Percentiles rank a stretch among this genome's conserved stretches.
phyloP scores from a whole-genome alignment of 2,329 filamentous ascomycete genomes.

The Penicillium sclerotigenum region DNA sequence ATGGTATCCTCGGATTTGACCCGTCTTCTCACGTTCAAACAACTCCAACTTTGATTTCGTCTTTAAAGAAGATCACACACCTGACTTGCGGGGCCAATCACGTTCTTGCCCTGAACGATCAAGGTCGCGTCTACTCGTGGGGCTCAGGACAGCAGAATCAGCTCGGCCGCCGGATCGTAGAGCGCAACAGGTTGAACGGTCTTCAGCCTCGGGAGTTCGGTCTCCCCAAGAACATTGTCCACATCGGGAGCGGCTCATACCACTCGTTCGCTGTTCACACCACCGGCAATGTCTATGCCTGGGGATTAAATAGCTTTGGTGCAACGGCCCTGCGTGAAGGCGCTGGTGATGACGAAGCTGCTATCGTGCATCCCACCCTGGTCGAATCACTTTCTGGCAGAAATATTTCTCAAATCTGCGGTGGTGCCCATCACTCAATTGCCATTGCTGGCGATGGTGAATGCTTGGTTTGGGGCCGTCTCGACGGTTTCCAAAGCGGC shows the following conservation, averaged over 20 bases:
- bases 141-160: slow-evolving; percentile 67
- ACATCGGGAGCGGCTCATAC: slow-evolving; percentile 69
- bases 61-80: slow-evolving; percentile 54
- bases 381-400: slow-evolving; percentile 63
- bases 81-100: slow-evolving; percentile 58
- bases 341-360: slow-evolving; percentile 66
- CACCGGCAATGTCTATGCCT: slow-evolving; percentile 69
- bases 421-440: slow-evolving; percentile 72
- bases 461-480: slow-evolving; percentile 58
- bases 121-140: slow-evolving; percentile 61
- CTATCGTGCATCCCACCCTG: slow-evolving; percentile 67
- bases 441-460: slow-evolving; percentile 54
- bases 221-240: slow-evolving; percentile 57
- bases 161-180: slow-evolving; percentile 62
- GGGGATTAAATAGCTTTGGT: slow-evolving; percentile 85
- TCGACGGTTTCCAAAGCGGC: slow-evolving; percentile 60
- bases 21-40: slow-evolving; percentile 45
- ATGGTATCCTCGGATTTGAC: slow-evolving; percentile 61
- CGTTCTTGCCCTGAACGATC: slow-evolving; percentile 56
- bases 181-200: slow-evolving; percentile 55
- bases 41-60: slow-evolving; percentile 48
- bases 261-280: slow-evolving; percentile 74
- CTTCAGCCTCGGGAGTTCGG: slow-evolving; percentile 57
- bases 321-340: slow-evolving; percentile 67
- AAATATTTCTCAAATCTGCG: slow-evolving; percentile 65